Evolutionary conservation across 106 monocot species (phyloP), one percentile per base, ranked within the genome.

Genomic region (Acanthochlamys bracteata): DNA sequence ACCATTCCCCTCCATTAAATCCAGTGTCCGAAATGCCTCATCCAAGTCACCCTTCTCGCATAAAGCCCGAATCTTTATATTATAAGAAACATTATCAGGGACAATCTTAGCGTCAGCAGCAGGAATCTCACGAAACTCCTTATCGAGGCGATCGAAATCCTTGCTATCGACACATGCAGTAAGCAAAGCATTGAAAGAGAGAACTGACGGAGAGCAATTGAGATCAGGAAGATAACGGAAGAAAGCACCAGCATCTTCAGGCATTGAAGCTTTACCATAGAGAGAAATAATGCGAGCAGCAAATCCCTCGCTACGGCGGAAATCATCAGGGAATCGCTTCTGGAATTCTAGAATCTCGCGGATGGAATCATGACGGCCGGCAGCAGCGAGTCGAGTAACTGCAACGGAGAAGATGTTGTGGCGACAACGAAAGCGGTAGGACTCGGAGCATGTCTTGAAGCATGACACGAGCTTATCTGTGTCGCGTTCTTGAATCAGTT

Each of bases 271-370:
- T 43, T 42, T 21, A 25, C 82, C 79, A 66, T 77, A 90, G 66
- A 85, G 85, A 39, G 69, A 71, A 27, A 90, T 67, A 45, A 85
- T 55, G 66, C 79, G 81, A 39, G 71, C 71, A 69, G 77, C 76
- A 61, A 82, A 93, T 47, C 76, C 84, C 75, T 84, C 92, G 25
- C 51, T 63, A 10, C 68, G 46, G 66, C 53, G 53, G 53, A 54
- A 11, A 19, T 54, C 53, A 19, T 11, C 10, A 19, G 53, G 16
- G 53, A 16, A 54, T 11, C 16, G 53, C 53, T 54, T 54, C 53
- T 54, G 53, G 53, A 16, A 11, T 4, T 54, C 53, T 11, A 54
- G 53, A 19, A 54, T 19, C 16, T 11, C 53, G 16, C 16, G 53
- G 16, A 54, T 19, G 53, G 7, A 11, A 19, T 54, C 53, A 16